These are phyloP conservation scores for Brassica rapa DNA, from an alignment of 345 rosid genomes.

Conservation along the genomic window DNA sequence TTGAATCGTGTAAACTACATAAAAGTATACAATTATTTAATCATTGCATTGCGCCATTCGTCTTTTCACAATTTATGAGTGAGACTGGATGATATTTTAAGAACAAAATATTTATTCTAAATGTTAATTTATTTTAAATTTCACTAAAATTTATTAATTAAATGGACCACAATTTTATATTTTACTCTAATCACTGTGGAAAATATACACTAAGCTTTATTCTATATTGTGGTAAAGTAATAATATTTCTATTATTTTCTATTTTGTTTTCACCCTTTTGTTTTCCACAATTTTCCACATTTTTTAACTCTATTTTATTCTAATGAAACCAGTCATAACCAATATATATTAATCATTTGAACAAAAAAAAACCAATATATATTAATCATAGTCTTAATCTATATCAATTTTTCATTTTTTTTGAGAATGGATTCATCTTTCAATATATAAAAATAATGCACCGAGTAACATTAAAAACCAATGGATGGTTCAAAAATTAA, in stretches of 20 bases:
- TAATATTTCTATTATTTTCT: too few species aligned
- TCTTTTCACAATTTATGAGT: neutral
- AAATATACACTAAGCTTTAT: neutral
- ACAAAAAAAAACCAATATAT: too few species aligned
- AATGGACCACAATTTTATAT: too few species aligned
- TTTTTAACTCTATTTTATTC: too few species aligned
- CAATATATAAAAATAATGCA: neutral
- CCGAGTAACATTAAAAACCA: neutral
- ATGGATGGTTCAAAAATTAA: too few species aligned
- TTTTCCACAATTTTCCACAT: neutral
- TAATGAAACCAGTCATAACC: neutral
- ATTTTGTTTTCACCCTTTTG: neutral
- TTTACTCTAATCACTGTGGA: too few species aligned
- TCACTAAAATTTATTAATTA: too few species aligned
- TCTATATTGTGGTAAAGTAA: neutral
- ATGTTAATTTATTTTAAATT: too few species aligned
- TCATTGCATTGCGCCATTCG: neutral
- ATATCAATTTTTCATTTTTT: too few species aligned
- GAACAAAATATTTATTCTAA: too few species aligned
- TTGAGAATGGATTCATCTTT: neutral
- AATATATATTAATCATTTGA: too few species aligned
- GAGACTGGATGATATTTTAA: neutral
- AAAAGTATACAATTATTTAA: neutral
- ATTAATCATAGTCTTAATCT: neutral
- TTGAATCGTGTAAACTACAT: neutral